Percentiles rank a stretch among this genome's conserved stretches.
Evolutionary conservation across 2,329 filamentous ascomycete species (phyloP).

Genomic region (Exutisphaerella laricina): DNA sequence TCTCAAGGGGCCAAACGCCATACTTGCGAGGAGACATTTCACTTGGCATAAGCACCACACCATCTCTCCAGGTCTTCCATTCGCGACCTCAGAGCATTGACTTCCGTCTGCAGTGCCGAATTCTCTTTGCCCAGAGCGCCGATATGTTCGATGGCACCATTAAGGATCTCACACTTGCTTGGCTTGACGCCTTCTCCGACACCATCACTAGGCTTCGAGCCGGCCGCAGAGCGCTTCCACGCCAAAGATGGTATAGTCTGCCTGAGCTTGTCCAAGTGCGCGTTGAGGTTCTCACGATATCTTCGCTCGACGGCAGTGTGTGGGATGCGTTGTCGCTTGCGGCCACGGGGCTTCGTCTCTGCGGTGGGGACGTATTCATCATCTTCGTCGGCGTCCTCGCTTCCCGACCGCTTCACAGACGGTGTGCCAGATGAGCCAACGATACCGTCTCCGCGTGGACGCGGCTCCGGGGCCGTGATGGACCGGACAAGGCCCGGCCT

Average conservation of each 20-base stretch:
- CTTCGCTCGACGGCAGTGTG: slow-evolving; percentile 35
- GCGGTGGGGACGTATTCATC: slow-evolving; percentile 26
- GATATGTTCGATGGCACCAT: slow-evolving; percentile 34
- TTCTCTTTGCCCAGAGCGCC: slow-evolving; percentile 27
- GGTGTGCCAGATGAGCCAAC: slow-evolving; percentile 12
- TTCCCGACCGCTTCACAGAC: slow-evolving; percentile 22
- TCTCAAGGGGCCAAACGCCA: background rate
- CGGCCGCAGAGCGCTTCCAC: slow-evolving; percentile 17
- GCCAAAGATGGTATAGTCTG: slow-evolving; percentile 30
- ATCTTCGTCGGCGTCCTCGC: slow-evolving; percentile 31
- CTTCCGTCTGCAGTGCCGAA: slow-evolving; percentile 24
- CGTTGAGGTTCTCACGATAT: slow-evolving; percentile 36
- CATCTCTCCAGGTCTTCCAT: slow-evolving; percentile 28
- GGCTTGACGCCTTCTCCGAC: slow-evolving; percentile 29
- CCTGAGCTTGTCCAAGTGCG: slow-evolving; percentile 32
- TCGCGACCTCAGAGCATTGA: slow-evolving; percentile 23
- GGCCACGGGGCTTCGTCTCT: slow-evolving; percentile 22
- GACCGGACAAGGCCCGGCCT: slow-evolving; percentile 23
- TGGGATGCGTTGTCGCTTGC: slow-evolving; percentile 34
- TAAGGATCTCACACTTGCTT: slow-evolving; percentile 35
- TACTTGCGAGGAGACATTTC: background rate
- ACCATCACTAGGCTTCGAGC: slow-evolving; percentile 16
- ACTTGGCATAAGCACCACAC: slow-evolving; percentile 11
- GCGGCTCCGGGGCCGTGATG: slow-evolving; percentile 21
- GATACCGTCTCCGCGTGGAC: slow-evolving; percentile 13